A percentile compares a stretch with the other conserved stretches of the same genome.
These are phyloP conservation scores for Gremmenia infestans DNA, from an alignment of 2,329 filamentous ascomycete species.

Conservation along the genomic window DNA sequence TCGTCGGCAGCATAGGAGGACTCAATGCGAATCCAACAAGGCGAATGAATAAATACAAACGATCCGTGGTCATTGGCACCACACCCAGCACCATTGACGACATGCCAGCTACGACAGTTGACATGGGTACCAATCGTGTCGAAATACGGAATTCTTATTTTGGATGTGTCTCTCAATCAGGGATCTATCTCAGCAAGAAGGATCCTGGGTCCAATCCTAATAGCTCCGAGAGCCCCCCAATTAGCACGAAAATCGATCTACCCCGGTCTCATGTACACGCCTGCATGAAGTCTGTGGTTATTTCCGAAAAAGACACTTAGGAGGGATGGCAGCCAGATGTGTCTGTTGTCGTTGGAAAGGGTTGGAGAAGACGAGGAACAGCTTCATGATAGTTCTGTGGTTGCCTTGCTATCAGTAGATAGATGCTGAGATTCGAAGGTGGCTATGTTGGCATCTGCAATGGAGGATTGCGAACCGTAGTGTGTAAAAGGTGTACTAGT, in stretches of 20 bases:
- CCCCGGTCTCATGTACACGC: slow-evolving; percentile 34
- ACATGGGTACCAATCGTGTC: not conserved
- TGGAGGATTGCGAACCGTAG: too few species aligned
- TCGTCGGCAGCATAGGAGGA: slow-evolving; percentile 36
- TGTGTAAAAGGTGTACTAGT: too few species aligned
- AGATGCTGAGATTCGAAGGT: too few species aligned
- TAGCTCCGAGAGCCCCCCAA: not conserved
- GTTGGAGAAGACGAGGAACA: too few species aligned
- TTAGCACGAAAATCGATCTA: slow-evolving; percentile 42
- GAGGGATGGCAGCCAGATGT: not conserved
- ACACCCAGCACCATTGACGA: slow-evolving; percentile 29
- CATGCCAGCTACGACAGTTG: slow-evolving; percentile 15
- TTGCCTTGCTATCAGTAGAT: too few species aligned
- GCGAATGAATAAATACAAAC: slow-evolving; percentile 5
- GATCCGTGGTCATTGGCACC: slow-evolving; percentile 23
- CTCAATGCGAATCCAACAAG: not conserved
- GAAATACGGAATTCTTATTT: slow-evolving; percentile 41
- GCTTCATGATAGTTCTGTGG: too few species aligned
- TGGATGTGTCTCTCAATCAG: slow-evolving; percentile 57
- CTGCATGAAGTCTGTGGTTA: not conserved
- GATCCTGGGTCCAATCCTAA: not conserved
- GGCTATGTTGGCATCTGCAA: too few species aligned
- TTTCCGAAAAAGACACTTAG: not conserved
- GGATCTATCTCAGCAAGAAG: slow-evolving; percentile 43
- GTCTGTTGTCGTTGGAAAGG: too few species aligned